Base-by-base conservation (phyloP, 257 asterid genomes). In the Apocynum venetum region DNA sequence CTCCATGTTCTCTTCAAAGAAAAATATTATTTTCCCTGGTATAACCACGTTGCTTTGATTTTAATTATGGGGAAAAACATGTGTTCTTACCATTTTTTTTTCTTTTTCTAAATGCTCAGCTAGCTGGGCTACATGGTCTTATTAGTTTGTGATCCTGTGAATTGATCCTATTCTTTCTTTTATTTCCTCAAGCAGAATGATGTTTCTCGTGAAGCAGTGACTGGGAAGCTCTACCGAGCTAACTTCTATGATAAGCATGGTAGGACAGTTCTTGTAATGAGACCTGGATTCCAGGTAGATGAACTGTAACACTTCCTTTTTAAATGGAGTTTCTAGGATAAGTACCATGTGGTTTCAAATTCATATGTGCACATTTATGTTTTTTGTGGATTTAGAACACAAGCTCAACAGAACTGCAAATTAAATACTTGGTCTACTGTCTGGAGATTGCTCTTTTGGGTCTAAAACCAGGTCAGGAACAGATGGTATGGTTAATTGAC, bases 401-500 rank as follows among this genome's bases (percentile, higher is more conserved):
- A 46, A 84, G 79, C 71, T 75, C 88, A 8, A 77, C 82, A 12
- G 92, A 88, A 66, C 84, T 69, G 67, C 96, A 91, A 84, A 84
- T 89, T 48, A 91, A 79, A 78, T 89, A 73, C 74, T 79, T 91
- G 74, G 92, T 91, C 35, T 89, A 88, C 66, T 87, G 92, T 85
- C 75, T 89, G 89, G 97, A 91, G 84, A 87, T 76, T 72, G 92
- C 96, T 2, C 81, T 91, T 68, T 75, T 87, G 49, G 78, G 83
- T 77, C 83, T 88, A 19, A 84, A 77, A 43, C 56, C 64, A 49
- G 88, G 85, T 0, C 92, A 87, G 66, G 96, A 89, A 68, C 92
- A 87, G 83, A 89, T 90, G 90, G 94, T 88, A 13, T 90, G 96
- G 96, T 67, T 92, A 67, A 86, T 90, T 19, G 92, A 90, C 79